Conservation (phyloP, 2,329 filamentous ascomycete species). For the Botrytis elliptica region DNA sequence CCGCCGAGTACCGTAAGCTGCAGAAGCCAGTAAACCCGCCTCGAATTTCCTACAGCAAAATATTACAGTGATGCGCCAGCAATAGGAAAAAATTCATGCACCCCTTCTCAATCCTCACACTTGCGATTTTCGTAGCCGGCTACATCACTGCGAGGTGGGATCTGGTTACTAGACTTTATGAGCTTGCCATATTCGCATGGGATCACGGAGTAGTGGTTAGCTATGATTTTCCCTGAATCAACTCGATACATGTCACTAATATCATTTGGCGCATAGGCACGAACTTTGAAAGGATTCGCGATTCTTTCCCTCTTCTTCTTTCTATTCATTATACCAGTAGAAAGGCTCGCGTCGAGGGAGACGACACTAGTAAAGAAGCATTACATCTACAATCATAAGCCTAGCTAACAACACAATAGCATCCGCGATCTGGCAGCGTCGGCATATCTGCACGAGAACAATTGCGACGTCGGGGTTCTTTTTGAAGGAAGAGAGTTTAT, state of each 20-base stretch:
- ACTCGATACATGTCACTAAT: constrained; percentile 22
- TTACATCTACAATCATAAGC: constrained; percentile 27
- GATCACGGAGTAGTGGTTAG: constrained; percentile 93
- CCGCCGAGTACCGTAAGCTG: background rate
- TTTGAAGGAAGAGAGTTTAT: constrained; percentile 53
- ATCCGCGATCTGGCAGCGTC: constrained; percentile 73
- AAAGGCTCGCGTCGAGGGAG: constrained; percentile 78
- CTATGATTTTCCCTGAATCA: background rate
- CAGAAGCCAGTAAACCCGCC: background rate
- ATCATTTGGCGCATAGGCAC: constrained; percentile 54
- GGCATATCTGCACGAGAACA: constrained; percentile 95
- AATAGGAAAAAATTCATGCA: constrained; percentile 64
- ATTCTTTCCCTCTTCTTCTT: constrained; percentile 83
- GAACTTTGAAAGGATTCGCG: constrained; percentile 81
- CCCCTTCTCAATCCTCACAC: constrained; percentile 92
- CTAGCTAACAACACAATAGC: constrained; percentile 51
- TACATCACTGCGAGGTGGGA: constrained; percentile 99
- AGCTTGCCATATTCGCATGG: constrained; percentile 96
- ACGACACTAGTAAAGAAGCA: constrained; percentile 65
- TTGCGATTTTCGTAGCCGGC: constrained; percentile 98
- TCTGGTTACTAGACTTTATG: constrained; percentile 93
- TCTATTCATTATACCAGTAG: constrained; percentile 78
- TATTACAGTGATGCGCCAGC: constrained; percentile 34
- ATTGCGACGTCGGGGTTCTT: constrained; percentile 88
- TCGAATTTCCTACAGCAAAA: background rate